Evolutionary conservation across 805 yeast genomes (phyloP).

Genomic region (Limtongia smithiae): DNA sequence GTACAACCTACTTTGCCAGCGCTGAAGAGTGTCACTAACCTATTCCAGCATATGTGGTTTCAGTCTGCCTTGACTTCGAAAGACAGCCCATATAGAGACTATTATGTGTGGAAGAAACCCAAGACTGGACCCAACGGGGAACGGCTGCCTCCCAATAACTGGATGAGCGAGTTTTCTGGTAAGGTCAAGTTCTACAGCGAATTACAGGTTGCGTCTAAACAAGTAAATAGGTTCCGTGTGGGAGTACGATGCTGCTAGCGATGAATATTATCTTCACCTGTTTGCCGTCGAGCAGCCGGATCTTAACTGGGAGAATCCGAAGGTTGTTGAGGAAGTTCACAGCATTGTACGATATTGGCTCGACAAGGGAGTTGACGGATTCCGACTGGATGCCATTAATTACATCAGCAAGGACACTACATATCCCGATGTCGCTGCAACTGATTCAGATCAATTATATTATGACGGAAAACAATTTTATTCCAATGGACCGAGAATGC

Average conservation of each 20-base stretch:
- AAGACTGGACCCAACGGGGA: conserved; percentile 45
- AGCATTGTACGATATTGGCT: conserved; percentile 54
- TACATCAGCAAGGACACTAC: conserved; percentile 49
- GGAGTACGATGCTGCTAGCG: conserved; percentile 52
- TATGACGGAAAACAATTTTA: conserved; percentile 43
- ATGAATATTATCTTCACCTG: conserved; percentile 53
- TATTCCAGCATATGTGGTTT: conserved; percentile 54
- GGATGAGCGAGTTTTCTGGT: conserved; percentile 46
- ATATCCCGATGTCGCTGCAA: conserved; percentile 50
- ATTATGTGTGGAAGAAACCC: conserved; percentile 59
- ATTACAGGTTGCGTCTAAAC: too few relatives aligned
- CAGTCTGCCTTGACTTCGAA: conserved; percentile 51
- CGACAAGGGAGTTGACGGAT: conserved; percentile 56
- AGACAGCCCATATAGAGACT: conserved; percentile 55
- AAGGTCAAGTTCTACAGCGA: too few relatives aligned
- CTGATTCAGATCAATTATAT: conserved; percentile 40
- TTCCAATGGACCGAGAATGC: conserved; percentile 53
- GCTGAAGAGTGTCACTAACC: not conserved
- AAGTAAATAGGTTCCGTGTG: too few relatives aligned
- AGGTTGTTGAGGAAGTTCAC: conserved; percentile 42
- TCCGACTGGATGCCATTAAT: conserved; percentile 56
- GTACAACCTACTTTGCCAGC: not conserved
- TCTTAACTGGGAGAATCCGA: conserved; percentile 57
- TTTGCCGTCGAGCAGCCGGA: conserved; percentile 60
- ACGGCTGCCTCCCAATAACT: conserved; percentile 56